Base-by-base conservation (phyloP, 2,329 filamentous ascomycete species). In the Nemania sp. region DNA sequence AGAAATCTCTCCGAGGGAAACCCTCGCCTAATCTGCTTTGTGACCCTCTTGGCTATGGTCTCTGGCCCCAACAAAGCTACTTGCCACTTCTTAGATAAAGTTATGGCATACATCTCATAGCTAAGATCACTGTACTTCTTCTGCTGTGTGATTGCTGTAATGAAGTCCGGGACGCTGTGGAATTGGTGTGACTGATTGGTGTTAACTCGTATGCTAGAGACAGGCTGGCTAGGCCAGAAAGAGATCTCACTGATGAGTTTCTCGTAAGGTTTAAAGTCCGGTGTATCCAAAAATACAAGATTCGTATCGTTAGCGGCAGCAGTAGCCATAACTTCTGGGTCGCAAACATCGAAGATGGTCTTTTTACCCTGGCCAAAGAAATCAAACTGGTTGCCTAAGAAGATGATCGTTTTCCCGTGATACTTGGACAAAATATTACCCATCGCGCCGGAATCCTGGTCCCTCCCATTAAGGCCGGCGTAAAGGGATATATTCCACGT, bases 401-500 rank as follows among this genome's bases (percentile, higher is more conserved):
- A 64, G 54, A 64, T 59, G 47, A 64, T 59, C 29, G 62, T 59
- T 59, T 43, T 64, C 13, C 62, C 62, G 38, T 64, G 55, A 59
- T 64, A 64, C 18, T 15, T 59, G 3, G 62, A 59, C 20, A 64
- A 27, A 54, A 64, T 15, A 54, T 54, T 64, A 4, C 27, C 6
- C 55, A 26, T 1, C 7, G 55, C 35, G 15, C 62, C 54, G 24
- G 62, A 64, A 59, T 64, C 24, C 49, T 49, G 35, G 38, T 64
- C 55, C 32, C 7, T 24, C 24, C 26, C 8, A 13, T 64, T 2
- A 26, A 64, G 54, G 15, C 62, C 62, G n/a, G 62, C 62, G 54
- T 64, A 64, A 45, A 64, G 55, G 24, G 62, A 64, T 27, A 64
- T 15, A 47, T 64, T 64, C 62, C 62, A 64, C 26, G 62, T 64